Evolutionary conservation across 108 stramenopile genomes (phyloP).

Genomic region (Nitzschia sp.): DNA sequence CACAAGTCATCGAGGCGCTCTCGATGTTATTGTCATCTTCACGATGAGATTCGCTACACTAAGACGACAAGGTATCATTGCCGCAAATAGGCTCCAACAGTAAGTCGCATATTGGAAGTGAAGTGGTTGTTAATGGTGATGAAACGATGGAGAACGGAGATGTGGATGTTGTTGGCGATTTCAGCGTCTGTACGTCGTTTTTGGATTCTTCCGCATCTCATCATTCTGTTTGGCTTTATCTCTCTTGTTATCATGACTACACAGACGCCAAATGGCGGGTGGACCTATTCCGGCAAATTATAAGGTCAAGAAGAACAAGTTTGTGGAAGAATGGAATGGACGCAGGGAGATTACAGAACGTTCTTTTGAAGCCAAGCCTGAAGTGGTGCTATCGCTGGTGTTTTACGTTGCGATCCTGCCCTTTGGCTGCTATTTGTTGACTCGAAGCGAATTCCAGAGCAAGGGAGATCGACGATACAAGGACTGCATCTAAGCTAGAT

Average conservation of each 20-base stretch:
- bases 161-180: background rate
- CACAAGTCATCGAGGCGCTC: no score
- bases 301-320: slow-evolving; percentile 85
- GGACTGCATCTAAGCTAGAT: slow-evolving; percentile 50
- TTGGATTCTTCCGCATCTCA: no score
- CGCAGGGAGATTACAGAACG: slow-evolving; percentile 82
- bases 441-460: slow-evolving; percentile 60
- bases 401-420: slow-evolving; percentile 56
- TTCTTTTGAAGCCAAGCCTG: slow-evolving; percentile 48
- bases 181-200: slow-evolving; percentile 2
- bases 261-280: slow-evolving; percentile 72
- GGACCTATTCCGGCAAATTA: slow-evolving; percentile 69
- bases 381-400: slow-evolving; percentile 39
- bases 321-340: slow-evolving; percentile 88
- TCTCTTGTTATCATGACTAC: background rate
- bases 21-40: no score
- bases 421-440: slow-evolving; percentile 56
- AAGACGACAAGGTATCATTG: slow-evolving; percentile 19
- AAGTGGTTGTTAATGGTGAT: no score
- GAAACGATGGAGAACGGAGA: no score
- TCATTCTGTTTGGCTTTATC: no score
- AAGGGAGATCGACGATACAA: slow-evolving; percentile 79
- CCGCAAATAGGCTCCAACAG: slow-evolving; percentile 20
- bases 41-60: slow-evolving; percentile 13
- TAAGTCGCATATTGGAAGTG: background rate